Base-by-base conservation (phyloP, 2,329 filamentous ascomycete genomes). In the Lasiodiplodia gonubiensis region DNA sequence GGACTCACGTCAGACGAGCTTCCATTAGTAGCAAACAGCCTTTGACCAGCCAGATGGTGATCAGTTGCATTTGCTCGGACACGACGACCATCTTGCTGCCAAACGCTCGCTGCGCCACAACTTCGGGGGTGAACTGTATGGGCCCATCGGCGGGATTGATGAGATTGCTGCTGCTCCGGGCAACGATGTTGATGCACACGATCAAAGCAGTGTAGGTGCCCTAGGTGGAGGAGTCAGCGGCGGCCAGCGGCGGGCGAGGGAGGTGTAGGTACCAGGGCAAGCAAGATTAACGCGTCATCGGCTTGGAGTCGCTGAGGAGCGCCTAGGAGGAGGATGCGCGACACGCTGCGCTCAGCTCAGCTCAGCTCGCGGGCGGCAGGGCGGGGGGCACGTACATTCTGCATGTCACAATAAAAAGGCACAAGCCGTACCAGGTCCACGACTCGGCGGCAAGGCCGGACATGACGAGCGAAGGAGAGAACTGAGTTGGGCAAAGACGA, bases 71-170 rank as follows among this genome's bases (percentile, higher is more conserved):
- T 67, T 86, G 80, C 70, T 87, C 86, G 16, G 84, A 81, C 0
- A 83, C 82, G 64, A 87, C 76, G 1, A 85, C 83, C 72, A 86
- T 80, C 70, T 86, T 86, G 71, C 84, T 86, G n/a, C 86, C 86
- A 59, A 79, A 82, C 4, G 85, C 75, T 16, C 84, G 82, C 33
- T 72, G 70, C 0, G 74, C 63, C n/a, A 81, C 78, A 8, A 82
- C 80, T 2, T 79, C 70, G 0, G 78, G 74, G 18, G 72, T 73
- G 33, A 78, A 78, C 4, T 68, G 54, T 1, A 74, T 72, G 5
- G 76, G 71, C 53, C 79, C 74, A 25, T 74, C 72, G 37, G 70
- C 73, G 5, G 77, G 77, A 5, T 73, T 72, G 30, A 80, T 75
- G 35, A 80, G 73, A 48, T 80, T 80, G 67, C 75, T 77, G 57